Percentiles rank a stretch among this genome's conserved stretches.
Evolutionary conservation across 2,329 filamentous ascomycete species (phyloP).

Genomic region (Dactylellina haptotyla): DNA sequence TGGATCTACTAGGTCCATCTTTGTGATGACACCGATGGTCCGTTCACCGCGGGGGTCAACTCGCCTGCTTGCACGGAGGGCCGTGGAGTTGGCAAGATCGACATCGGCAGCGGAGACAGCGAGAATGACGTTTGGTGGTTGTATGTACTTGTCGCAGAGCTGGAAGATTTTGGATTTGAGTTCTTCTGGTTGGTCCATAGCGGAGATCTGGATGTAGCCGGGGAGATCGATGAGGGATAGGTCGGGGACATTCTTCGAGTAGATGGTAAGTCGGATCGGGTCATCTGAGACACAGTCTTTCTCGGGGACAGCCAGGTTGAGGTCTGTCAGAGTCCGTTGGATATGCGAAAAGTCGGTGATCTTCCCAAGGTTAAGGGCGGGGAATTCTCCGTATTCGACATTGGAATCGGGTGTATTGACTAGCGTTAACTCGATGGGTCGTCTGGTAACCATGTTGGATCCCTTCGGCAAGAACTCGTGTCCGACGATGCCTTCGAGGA

Average conservation of each 20-base stretch:
- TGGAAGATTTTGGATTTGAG: constrained; percentile 96
- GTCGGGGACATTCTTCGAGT: constrained; percentile 94
- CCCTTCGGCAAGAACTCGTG: constrained; percentile 98
- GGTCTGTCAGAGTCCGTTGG: constrained; percentile 90
- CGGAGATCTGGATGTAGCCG: constrained; percentile 95
- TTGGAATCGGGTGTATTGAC: constrained; percentile 90
- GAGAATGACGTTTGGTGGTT: constrained; percentile 92
- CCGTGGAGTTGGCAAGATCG: constrained; percentile 94
- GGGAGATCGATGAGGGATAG: constrained; percentile 95
- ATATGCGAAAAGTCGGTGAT: constrained; percentile 92
- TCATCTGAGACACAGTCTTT: constrained; percentile 94
- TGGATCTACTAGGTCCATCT: constrained; percentile 96
- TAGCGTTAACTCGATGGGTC: constrained; percentile 94
- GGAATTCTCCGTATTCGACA: constrained; percentile 95
- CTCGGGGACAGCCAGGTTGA: constrained; percentile 92
- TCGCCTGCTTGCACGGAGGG: constrained; percentile 84
- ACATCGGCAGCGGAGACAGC: constrained; percentile 98
- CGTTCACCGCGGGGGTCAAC: constrained; percentile 94
- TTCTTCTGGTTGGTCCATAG: constrained; percentile 86
- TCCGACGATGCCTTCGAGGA: constrained; percentile 94
- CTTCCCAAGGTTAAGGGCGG: constrained; percentile 85
- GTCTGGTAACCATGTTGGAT: constrained; percentile 96
- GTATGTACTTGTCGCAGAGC: constrained; percentile 98
- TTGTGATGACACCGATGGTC: constrained; percentile 98
- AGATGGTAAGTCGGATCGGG: constrained; percentile 93